Conservation (phyloP, 2,329 filamentous ascomycete species). For the Pseudogymnoascus sp. region DNA sequence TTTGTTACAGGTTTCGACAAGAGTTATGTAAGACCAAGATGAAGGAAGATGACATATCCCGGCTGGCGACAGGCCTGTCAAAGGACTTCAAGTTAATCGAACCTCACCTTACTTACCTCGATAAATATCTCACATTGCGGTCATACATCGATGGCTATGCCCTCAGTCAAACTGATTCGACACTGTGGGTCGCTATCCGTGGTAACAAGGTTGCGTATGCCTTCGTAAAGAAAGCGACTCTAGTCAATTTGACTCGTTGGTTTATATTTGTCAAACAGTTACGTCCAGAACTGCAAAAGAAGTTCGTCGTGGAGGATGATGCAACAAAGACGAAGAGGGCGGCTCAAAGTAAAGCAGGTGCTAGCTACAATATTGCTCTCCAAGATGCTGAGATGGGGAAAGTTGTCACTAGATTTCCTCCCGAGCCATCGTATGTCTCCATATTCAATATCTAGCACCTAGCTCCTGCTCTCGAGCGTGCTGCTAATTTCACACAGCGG, state of each 20-base stretch:
- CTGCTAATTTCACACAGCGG: constrained; percentile 37
- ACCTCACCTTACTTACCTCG: constrained; percentile 64
- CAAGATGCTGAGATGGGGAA: constrained; percentile 71
- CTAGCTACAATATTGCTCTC: constrained; percentile 81
- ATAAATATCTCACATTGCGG: constrained; percentile 80
- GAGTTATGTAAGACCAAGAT: constrained; percentile 33
- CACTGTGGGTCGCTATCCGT: constrained; percentile 75
- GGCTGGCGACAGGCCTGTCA: constrained; percentile 43
- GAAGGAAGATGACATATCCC: constrained; percentile 50
- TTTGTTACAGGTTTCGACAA: background rate
- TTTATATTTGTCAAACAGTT: constrained; percentile 76
- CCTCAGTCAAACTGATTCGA: constrained; percentile 68
- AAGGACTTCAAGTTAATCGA: constrained; percentile 79
- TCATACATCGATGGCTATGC: constrained; percentile 79
- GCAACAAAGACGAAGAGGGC: constrained; percentile 63
- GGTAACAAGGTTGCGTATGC: constrained; percentile 81
- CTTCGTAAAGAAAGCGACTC: constrained; percentile 69
- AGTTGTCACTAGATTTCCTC: constrained; percentile 85
- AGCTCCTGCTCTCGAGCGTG: background rate
- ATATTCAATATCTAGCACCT: background rate
- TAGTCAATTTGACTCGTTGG: constrained; percentile 77
- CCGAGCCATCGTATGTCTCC: constrained; percentile 73
- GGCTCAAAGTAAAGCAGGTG: constrained; percentile 66
- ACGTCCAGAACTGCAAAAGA: constrained; percentile 67
- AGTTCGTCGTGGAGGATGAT: constrained; percentile 62